A percentile compares a stretch with the other conserved stretches of the same genome.
These are phyloP conservation scores for Grosmannia serpens DNA, from an alignment of 2,329 filamentous ascomycete species.

Conservation along the genomic window DNA sequence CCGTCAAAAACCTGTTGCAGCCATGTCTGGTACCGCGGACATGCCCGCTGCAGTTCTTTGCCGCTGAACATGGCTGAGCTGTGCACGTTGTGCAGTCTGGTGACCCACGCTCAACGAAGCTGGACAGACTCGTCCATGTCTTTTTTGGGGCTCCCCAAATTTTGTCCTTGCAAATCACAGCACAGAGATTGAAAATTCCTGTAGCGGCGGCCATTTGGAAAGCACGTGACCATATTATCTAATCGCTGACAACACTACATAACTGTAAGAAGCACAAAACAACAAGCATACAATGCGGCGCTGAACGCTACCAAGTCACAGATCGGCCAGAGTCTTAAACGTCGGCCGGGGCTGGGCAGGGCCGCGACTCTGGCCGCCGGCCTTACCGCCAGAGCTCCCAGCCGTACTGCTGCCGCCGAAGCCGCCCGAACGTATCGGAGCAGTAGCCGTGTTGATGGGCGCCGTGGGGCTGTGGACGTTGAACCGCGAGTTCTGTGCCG, in stretches of 20 bases:
- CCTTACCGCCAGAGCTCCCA: neutral
- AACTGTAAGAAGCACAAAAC: neutral
- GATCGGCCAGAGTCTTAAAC: constrained; percentile 43
- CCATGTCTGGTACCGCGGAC: constrained; percentile 13
- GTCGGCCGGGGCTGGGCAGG: constrained; percentile 21
- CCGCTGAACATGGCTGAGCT: constrained; percentile 8
- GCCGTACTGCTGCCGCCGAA: constrained; percentile 9
- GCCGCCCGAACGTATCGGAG: constrained; percentile 1
- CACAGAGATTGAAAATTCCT: constrained; percentile 10
- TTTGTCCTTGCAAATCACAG: constrained; percentile 8
- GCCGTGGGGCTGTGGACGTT: constrained; percentile 33
- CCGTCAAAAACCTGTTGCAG: constrained; percentile 11
- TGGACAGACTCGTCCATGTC: too few species aligned
- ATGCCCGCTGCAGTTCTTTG: constrained; percentile 10
- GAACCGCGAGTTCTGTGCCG: constrained; percentile 48
- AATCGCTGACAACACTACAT: neutral
- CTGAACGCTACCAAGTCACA: constrained; percentile 22
- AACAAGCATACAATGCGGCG: neutral
- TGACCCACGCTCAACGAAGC: neutral
- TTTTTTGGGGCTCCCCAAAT: neutral
- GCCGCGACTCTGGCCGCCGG: neutral
- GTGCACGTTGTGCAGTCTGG: neutral
- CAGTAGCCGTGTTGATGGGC: constrained; percentile 1
- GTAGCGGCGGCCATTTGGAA: neutral
- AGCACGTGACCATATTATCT: neutral